phyloP scores from a whole-genome alignment of 2,329 filamentous ascomycete genomes.

The Proliferodiscus dingleyae region DNA sequence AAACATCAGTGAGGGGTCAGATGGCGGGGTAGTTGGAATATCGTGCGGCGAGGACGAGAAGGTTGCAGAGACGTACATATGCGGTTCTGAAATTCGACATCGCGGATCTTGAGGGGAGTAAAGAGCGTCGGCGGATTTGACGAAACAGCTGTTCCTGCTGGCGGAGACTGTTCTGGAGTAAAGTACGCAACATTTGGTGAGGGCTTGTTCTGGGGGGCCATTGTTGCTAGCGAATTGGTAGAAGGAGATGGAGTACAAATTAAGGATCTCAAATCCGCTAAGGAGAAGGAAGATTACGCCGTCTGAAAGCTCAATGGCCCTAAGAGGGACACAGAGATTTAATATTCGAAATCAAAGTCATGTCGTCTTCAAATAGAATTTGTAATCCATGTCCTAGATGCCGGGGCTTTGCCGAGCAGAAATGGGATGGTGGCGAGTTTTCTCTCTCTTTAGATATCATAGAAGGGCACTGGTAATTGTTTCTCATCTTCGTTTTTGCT shows the following conservation, averaged over 20 bases:
- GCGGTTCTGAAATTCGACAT: conserved; percentile 41
- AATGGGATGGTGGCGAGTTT: no score
- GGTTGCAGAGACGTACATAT: conserved; percentile 27
- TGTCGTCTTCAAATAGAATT: no score
- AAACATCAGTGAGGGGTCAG: conserved; percentile 3
- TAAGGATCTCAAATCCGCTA: no score
- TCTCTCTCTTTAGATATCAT: no score
- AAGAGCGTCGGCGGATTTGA: conserved; percentile 35
- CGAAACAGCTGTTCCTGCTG: conserved; percentile 28
- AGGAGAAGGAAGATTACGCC: no score
- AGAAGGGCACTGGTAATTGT: no score
- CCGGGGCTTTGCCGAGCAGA: no score
- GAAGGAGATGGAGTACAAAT: neutral
- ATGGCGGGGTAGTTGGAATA: neutral
- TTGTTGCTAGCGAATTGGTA: neutral
- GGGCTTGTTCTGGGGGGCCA: conserved; percentile 11
- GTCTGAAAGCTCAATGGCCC: no score
- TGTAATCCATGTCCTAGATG: no score
- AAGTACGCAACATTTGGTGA: conserved; percentile 27
- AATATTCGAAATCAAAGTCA: no score
- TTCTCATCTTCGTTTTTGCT: no score
- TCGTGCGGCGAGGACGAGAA: neutral
- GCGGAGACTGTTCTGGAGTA: conserved; percentile 28
- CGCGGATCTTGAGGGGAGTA: conserved; percentile 40
- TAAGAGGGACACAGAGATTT: no score